Base-by-base conservation (phyloP, 768 basidiomycete species). In the Pholiota molesta region DNA sequence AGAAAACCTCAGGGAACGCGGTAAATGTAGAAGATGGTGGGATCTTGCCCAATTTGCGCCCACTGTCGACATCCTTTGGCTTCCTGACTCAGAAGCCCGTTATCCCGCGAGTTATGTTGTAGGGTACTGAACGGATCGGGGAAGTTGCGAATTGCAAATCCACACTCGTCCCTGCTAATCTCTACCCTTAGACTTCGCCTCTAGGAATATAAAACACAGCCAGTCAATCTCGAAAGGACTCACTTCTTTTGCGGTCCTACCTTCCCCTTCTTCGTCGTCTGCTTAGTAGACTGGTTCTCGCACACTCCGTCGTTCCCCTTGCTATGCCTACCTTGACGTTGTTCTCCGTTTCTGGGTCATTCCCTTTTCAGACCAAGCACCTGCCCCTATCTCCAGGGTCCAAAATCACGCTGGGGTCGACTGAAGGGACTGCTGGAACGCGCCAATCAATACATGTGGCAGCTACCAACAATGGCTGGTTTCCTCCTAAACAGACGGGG, bases 391-490 rank as follows among this genome's bases (percentile, higher is more conserved):
- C 62, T 7, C 42, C 68, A 29, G 65, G 66, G 29, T 59, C 60
- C 2, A 65, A 59, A 57, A 53, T 65, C 35, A 61, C 57, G 6
- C 65, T 69, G 8, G 69, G 69, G n/a, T 69, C 64, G 9, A 67
- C 58, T 16, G 69, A 69, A 56, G 57, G 57, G 35, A 37, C 58
- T 23, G 42, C 19, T 47, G 57, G 57, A 29, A 13, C 60, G 10
- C 54, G 51, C 23, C 54, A 66, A 16, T 33, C 62, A 14, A 66
- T 60, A 17, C 74, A 72, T 44, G 60, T 60, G 10, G 69, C 78
- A 3, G 55, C 68, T 14, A 62, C 69, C 9, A 65, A 71, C 21
- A 84, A 83, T 33, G 82, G 83, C 6, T 74, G 77, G 75, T 82
- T 84, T 63, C 70, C 81, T 31, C 68, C 75, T 17, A 71, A 71